Conservation (phyloP, 2,329 filamentous ascomycete genomes). For the Fusarium stilboides region DNA sequence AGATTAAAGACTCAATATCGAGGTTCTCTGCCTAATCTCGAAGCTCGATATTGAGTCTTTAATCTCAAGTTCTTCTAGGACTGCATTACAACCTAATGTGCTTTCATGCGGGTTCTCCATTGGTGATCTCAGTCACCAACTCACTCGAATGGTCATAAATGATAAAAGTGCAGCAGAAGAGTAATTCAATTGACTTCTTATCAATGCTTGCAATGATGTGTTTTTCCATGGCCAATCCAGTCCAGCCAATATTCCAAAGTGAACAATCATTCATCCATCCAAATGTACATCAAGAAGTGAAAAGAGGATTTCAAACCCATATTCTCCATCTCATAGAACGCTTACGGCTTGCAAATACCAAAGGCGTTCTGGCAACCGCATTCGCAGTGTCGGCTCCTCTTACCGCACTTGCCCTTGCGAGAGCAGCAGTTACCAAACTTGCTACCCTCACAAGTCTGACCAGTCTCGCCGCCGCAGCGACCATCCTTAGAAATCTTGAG, state of each 20-base stretch:
- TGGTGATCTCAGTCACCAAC: background rate
- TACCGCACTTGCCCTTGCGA: constrained; percentile 57
- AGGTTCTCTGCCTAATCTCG: too few species aligned
- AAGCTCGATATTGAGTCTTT: too few species aligned
- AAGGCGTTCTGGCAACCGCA: constrained; percentile 57
- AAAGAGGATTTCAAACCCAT: constrained; percentile 12
- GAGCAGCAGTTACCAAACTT: constrained; percentile 62
- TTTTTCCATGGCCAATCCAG: constrained; percentile 21
- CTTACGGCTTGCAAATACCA: constrained; percentile 52
- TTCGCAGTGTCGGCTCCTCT: constrained; percentile 55
- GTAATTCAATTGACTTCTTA: constrained; percentile 32
- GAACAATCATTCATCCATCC: constrained; percentile 30
- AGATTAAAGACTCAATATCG: too few species aligned
- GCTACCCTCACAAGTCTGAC: constrained; percentile 60
- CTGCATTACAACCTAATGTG: too few species aligned
- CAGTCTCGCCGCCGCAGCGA: constrained; percentile 57
- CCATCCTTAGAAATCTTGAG: constrained; percentile 58
- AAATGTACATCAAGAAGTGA: constrained; percentile 49
- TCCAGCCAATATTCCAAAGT: constrained; percentile 12
- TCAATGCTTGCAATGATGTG: constrained; percentile 13
- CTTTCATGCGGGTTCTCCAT: too few species aligned
- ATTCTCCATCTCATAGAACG: background rate
- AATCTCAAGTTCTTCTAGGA: too few species aligned
- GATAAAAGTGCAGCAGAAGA: background rate
- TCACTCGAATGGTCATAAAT: background rate